Evolutionary conservation across 2,329 filamentous ascomycete species (phyloP).

Genomic region (Penicillium frequentans): DNA sequence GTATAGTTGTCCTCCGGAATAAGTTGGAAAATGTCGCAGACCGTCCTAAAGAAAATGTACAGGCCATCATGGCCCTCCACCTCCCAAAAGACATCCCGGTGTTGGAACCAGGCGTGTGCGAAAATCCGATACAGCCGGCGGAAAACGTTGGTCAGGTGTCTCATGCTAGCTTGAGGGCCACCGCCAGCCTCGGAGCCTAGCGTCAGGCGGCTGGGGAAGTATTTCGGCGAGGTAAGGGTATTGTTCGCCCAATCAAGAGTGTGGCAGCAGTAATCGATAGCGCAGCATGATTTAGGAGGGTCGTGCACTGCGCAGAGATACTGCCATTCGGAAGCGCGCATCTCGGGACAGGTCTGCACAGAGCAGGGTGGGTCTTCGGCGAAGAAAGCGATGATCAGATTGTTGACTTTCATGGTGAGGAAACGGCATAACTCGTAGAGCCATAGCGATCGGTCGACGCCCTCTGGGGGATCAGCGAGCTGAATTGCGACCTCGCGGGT

Average conservation of each 20-base stretch:
- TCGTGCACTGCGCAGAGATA: slow-evolving; percentile 98
- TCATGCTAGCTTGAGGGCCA: slow-evolving; percentile 46
- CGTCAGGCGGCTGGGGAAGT: slow-evolving; percentile 83
- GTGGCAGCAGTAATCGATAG: slow-evolving; percentile 98
- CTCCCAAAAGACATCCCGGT: slow-evolving; percentile 91
- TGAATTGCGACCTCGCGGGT: slow-evolving; percentile 71
- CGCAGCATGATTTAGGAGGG: slow-evolving; percentile 92
- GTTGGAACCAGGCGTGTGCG: slow-evolving; percentile 98
- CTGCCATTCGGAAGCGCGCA: slow-evolving; percentile 99
- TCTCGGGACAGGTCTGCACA: slow-evolving; percentile 86
- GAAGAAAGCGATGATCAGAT: slow-evolving; percentile 87
- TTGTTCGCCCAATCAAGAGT: slow-evolving; percentile 98
- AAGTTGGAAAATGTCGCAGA: slow-evolving; percentile 87
- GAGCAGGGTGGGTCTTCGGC: slow-evolving; percentile 89
- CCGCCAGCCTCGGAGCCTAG: slow-evolving; percentile 51
- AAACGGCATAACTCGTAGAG: slow-evolving; percentile 97
- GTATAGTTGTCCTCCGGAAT: slow-evolving; percentile 95
- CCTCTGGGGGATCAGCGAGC: slow-evolving; percentile 76
- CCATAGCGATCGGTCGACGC: slow-evolving; percentile 86
- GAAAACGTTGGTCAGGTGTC: slow-evolving; percentile 91
- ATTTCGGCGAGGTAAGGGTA: slow-evolving; percentile 88
- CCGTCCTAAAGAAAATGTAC: slow-evolving; percentile 95
- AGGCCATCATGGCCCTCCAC: slow-evolving; percentile 88
- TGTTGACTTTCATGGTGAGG: slow-evolving; percentile 91
- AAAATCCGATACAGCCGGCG: slow-evolving; percentile 93